Percentiles rank a stretch among this genome's conserved stretches.
Conservation (phyloP, 1,284 basidiomycete species). For the Spongiforma sp. region DNA sequence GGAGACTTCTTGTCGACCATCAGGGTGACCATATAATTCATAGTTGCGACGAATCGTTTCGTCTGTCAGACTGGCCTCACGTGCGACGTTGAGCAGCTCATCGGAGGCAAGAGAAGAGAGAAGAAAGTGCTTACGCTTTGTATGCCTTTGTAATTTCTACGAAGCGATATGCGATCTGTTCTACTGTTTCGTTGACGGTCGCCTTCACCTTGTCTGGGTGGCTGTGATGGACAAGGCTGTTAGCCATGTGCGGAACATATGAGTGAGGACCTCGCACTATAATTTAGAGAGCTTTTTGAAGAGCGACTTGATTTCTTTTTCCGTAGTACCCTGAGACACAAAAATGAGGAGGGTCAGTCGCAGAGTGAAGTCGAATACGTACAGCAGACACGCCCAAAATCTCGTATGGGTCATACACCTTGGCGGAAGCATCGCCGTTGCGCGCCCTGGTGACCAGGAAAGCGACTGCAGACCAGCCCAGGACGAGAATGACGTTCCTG, state of each 20-base stretch:
- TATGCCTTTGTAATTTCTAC: conserved; percentile 98
- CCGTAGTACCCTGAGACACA: conserved; percentile 58
- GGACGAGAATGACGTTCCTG: conserved; percentile 60
- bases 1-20: conserved; percentile 93
- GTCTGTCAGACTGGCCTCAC: conserved; percentile 77
- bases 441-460: conserved; percentile 73
- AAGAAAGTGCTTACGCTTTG: conserved; percentile 71
- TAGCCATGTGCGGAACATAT: background rate
- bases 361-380: conserved; percentile 3
- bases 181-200: conserved; percentile 84
- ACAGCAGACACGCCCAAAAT: conserved; percentile 88
- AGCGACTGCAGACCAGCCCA: conserved; percentile 80
- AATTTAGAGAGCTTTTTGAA: conserved; percentile 93
- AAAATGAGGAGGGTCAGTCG: background rate
- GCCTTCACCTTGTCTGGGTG: conserved; percentile 98
- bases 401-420: conserved; percentile 93
- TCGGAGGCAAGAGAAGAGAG: background rate
- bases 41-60: conserved; percentile 93
- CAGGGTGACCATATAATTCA: conserved; percentile 93
- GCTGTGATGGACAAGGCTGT: conserved; percentile 49
- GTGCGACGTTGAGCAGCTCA: background rate
- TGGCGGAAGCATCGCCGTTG: conserved; percentile 64
- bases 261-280: conserved; percentile 63
- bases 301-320: conserved; percentile 96
- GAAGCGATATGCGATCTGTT: conserved; percentile 89